Evolutionary conservation across 306 rosid species (phyloP).

Genomic region (Quercus gilva): DNA sequence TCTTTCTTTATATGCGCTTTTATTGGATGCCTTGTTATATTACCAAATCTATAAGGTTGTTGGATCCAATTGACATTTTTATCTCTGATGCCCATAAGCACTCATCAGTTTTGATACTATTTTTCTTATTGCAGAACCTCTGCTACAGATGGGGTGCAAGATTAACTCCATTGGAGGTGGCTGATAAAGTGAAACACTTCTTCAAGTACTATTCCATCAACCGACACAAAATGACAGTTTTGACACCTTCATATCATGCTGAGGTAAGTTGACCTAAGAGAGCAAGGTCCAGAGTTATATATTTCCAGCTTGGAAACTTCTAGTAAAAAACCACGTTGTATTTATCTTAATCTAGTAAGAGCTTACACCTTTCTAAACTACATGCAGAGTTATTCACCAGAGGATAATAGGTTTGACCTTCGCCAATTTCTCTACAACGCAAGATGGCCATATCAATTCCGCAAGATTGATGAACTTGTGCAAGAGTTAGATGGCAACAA

Average conservation of each 20-base stretch:
- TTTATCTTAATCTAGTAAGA: not conserved
- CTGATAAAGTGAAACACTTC: slow-evolving; percentile 90
- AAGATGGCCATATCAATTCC: slow-evolving; percentile 92
- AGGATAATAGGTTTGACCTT: slow-evolving; percentile 88
- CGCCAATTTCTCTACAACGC: slow-evolving; percentile 85
- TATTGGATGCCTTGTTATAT: not conserved
- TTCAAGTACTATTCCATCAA: slow-evolving; percentile 94
- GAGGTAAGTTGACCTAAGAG: slow-evolving; percentile 49
- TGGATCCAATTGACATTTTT: not conserved
- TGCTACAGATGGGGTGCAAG: slow-evolving; percentile 82
- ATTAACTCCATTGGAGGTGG: slow-evolving; percentile 83
- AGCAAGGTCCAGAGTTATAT: not conserved
- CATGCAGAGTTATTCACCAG: slow-evolving; percentile 92
- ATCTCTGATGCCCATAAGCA: slow-evolving; percentile 5
- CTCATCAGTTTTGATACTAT: not conserved
- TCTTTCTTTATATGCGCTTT: not conserved
- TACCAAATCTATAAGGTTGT: not conserved
- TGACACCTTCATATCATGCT: slow-evolving; percentile 94
- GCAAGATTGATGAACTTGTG: slow-evolving; percentile 81
- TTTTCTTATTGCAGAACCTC: slow-evolving; percentile 57
- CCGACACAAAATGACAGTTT: slow-evolving; percentile 87
- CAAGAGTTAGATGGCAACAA: slow-evolving; percentile 49
- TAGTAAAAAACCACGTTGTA: not conserved
- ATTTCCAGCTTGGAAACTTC: not conserved
- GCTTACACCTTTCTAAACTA: not conserved